phyloP scores from a whole-genome alignment of 2,329 filamentous ascomycete species.

The Colletotrichum endophyticum region DNA sequence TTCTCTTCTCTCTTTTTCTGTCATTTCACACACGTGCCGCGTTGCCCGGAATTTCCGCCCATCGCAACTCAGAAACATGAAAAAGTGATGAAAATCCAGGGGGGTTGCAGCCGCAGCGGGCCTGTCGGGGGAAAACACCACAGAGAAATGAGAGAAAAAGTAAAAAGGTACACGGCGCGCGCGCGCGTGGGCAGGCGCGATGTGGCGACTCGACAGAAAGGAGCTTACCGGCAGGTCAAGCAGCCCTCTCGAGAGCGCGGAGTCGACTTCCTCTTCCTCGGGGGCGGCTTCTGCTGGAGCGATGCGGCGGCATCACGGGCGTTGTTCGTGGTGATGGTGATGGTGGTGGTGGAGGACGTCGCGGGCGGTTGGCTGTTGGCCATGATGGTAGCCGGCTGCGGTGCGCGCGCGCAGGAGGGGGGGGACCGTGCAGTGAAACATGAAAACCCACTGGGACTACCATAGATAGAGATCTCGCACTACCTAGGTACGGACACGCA shows the following conservation, averaged over 20 bases:
- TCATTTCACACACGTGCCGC: neutral
- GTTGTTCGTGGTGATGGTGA: neutral
- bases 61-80: neutral
- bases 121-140: neutral
- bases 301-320: neutral
- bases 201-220: neutral
- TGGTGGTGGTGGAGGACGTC: neutral
- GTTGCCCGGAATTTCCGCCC: neutral
- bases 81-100: neutral
- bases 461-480: neutral
- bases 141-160: neutral
- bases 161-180: neutral
- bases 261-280: neutral
- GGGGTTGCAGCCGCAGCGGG: neutral
- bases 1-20: neutral
- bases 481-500: neutral
- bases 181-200: neutral
- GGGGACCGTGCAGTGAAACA: neutral
- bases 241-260: neutral
- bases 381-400: neutral
- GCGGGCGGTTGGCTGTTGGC: neutral
- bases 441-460: neutral
- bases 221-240: neutral
- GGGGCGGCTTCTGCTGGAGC: neutral
- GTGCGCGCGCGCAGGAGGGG: neutral